Base-by-base conservation (phyloP, 1,284 basidiomycete genomes). In the Marasmius oreades region DNA sequence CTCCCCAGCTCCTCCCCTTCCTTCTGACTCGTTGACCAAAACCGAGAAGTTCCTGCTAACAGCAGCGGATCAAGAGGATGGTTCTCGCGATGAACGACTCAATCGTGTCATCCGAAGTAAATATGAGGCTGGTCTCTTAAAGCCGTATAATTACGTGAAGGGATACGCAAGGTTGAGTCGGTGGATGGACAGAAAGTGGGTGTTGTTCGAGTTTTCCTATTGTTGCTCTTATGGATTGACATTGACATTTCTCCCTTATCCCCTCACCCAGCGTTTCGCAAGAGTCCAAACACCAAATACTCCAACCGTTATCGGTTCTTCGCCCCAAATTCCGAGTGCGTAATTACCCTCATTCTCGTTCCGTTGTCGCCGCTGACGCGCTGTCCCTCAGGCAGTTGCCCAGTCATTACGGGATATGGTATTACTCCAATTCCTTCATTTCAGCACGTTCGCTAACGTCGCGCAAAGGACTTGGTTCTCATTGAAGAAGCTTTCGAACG, bases 401-500 rank as follows among this genome's bases (percentile, higher is more conserved):
- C 91, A 94, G 67, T 90, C 88, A 16, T 75, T 98, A 55, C 88
- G 90, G 56, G 93, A 98, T 71, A 86, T 98, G 31, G 89, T 88
- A 61, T 55, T 81, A 70, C 31, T 37, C 23, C 26, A 42, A 36
- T 37, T 20, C 16, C 39, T 43, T 42, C 53, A 44, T 48, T 28
- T 7, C 46, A 22, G 45, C 47, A 14, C 16, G 48, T 42, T 44
- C n/a, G 31, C 52, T 31, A 46, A 33, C 23, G 36, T 55, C 20
- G 56, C 37, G 22, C 33, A 6, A 59, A 90, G 82, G 96, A 99
- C 69, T 80, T 98, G n/a, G 92, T 98, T 16, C 97, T 97, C 69
- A 94, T 97, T 63, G 95, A 97, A 72, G 96, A 98, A 74, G 95
- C 93, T 0, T 98, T 98, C 66, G 96, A 99, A 69, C 87, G 96